These are phyloP conservation scores for Fusarium sp. DNA, from an alignment of 2,329 filamentous ascomycete genomes.

Conservation along the genomic window DNA sequence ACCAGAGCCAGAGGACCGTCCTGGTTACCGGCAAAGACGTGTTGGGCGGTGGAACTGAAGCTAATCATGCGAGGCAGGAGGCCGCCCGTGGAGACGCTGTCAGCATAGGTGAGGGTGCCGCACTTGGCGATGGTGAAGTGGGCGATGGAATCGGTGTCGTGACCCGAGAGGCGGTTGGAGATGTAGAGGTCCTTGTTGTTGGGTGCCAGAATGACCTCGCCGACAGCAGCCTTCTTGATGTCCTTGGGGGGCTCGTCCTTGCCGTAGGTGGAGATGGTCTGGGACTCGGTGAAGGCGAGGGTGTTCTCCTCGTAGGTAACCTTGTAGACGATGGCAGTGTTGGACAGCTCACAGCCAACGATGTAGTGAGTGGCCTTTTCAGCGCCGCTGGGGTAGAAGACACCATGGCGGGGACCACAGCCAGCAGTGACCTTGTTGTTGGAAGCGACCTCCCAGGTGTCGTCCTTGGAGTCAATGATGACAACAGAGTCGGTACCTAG, in stretches of 20 bases:
- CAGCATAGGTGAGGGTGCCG: slow-evolving; percentile 47
- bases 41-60: slow-evolving; percentile 47
- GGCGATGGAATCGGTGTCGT: slow-evolving; percentile 58
- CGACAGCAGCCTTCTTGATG: slow-evolving; percentile 53
- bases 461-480: slow-evolving; percentile 56
- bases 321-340: slow-evolving; percentile 55
- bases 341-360: slow-evolving; percentile 59
- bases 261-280: slow-evolving; percentile 56
- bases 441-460: slow-evolving; percentile 52
- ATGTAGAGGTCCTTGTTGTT: slow-evolving; percentile 60
- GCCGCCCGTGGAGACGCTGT: slow-evolving; percentile 50
- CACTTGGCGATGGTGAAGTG: slow-evolving; percentile 53
- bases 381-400: slow-evolving; percentile 54
- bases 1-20: slow-evolving; percentile 53
- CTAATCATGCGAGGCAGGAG: slow-evolving; percentile 60
- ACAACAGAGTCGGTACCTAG: slow-evolving; percentile 61
- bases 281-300: slow-evolving; percentile 50
- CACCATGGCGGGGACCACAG: slow-evolving; percentile 62
- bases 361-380: slow-evolving; percentile 56
- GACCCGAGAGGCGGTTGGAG: slow-evolving; percentile 61
- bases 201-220: slow-evolving; percentile 55
- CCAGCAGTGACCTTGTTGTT: slow-evolving; percentile 47
- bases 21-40: slow-evolving; percentile 61
- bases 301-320: slow-evolving; percentile 51
- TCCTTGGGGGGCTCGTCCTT: slow-evolving; percentile 48